These are phyloP conservation scores for Trypanosomatidae sp. DNA, from an alignment of 208 protist species.

Conservation along the genomic window DNA sequence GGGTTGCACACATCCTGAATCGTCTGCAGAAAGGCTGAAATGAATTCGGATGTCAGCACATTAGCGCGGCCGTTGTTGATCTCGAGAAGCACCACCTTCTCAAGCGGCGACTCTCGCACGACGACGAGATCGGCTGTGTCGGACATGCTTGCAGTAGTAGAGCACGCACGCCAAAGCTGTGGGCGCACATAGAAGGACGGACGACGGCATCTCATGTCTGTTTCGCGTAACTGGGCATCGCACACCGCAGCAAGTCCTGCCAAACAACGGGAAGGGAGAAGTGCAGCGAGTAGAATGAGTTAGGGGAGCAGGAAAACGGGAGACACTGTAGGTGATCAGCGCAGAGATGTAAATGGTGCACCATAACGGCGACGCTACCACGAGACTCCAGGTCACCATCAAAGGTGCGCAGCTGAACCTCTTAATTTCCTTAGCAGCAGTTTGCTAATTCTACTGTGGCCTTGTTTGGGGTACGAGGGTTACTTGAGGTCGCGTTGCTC, in stretches of 20 bases:
- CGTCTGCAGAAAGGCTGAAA: slow-evolving; percentile 40
- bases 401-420: neutral
- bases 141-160: neutral
- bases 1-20: slow-evolving; percentile 58
- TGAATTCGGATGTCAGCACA: slow-evolving; percentile 42
- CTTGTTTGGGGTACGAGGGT: neutral
- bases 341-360: neutral
- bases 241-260: neutral
- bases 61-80: slow-evolving; percentile 58
- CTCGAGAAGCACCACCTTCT: slow-evolving; percentile 49
- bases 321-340: neutral
- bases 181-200: neutral
- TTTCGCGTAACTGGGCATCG: neutral
- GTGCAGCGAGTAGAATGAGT: neutral
- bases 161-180: slow-evolving; percentile 2
- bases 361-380: neutral
- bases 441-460: neutral
- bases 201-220: neutral
- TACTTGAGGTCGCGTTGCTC: neutral
- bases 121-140: slow-evolving; percentile 18
- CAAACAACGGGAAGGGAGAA: neutral
- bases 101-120: slow-evolving; percentile 46
- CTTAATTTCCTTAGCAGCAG: neutral
- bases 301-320: neutral
- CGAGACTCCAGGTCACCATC: neutral